Evolutionary conservation across 1,139 yeast species (phyloP).

Genomic region (Hyphopichia khmerensis): DNA sequence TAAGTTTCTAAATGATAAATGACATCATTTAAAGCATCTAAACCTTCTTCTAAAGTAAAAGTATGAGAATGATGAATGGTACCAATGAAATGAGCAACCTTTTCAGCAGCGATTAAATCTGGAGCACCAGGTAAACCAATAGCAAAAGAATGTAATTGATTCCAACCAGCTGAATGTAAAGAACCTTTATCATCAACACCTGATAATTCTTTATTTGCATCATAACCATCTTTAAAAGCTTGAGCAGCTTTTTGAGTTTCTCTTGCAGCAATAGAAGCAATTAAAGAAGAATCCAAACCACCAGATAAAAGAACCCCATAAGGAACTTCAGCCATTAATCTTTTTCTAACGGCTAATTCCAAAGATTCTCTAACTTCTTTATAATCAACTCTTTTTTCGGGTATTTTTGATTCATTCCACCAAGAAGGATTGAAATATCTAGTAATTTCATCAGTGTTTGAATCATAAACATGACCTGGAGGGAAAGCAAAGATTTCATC

Average conservation of each 20-base stretch:
- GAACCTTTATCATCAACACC: slow-evolving; percentile 92
- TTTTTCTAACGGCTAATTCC: slow-evolving; percentile 95
- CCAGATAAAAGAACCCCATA: slow-evolving; percentile 96
- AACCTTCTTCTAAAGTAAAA: slow-evolving; percentile 92
- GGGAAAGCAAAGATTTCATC: slow-evolving; percentile 93
- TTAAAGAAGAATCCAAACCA: slow-evolving; percentile 93
- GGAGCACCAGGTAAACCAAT: slow-evolving; percentile 98
- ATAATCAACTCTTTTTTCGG: slow-evolving; percentile 73
- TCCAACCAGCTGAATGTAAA: slow-evolving; percentile 76
- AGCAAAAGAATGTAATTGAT: slow-evolving; percentile 92
- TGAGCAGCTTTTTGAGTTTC: slow-evolving; percentile 83
- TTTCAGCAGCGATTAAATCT: slow-evolving; percentile 92
- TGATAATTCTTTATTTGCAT: slow-evolving; percentile 64
- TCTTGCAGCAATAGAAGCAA: slow-evolving; percentile 95
- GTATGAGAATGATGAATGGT: slow-evolving; percentile 98
- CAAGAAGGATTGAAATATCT: slow-evolving; percentile 91
- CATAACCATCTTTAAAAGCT: slow-evolving; percentile 40
- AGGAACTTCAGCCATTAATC: slow-evolving; percentile 99
- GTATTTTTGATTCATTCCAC: slow-evolving; percentile 82
- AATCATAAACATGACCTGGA: slow-evolving; percentile 97
- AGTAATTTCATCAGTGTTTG: slow-evolving; percentile 77
- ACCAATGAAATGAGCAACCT: slow-evolving; percentile 93
- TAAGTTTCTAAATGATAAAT: slow-evolving; percentile 95
- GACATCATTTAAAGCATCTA: slow-evolving; percentile 93
- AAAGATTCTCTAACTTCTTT: slow-evolving; percentile 71